Evolutionary conservation across 768 basidiomycete genomes (phyloP).

Genomic region (Coprinellus aureogranulatus): DNA sequence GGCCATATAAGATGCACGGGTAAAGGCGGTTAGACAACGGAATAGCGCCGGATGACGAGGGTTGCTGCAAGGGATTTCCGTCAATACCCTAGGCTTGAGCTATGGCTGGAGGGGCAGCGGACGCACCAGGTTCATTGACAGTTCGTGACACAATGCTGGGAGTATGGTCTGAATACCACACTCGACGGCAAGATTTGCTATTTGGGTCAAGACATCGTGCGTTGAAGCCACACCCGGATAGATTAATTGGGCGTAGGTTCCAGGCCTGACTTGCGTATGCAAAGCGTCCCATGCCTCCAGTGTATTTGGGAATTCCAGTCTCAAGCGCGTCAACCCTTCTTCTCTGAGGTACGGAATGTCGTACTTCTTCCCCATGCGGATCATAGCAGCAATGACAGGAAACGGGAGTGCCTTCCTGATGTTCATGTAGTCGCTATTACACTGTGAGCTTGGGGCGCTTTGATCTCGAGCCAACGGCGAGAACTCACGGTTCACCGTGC

Average conservation of each 20-base stretch:
- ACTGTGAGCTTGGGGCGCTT: too few relatives aligned
- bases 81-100: too few relatives aligned
- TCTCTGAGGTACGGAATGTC: conserved; percentile 7
- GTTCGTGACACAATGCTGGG: neutral
- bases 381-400: conserved; percentile 5
- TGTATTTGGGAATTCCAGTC: neutral
- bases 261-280: too few relatives aligned
- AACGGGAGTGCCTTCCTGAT: neutral
- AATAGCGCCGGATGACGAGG: too few relatives aligned
- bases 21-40: too few relatives aligned
- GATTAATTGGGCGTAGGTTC: too few relatives aligned
- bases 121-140: neutral
- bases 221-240: too few relatives aligned
- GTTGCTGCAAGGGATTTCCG: too few relatives aligned
- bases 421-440: too few relatives aligned
- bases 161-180: neutral
- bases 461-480: too few relatives aligned
- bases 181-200: conserved; percentile 6
- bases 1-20: too few relatives aligned
- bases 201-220: neutral
- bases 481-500: conserved; percentile 9
- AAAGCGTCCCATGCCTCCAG: neutral
- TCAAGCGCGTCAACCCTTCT: conserved; percentile 7
- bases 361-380: conserved; percentile 15
- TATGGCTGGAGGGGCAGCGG: neutral